Percentiles rank a stretch among this genome's conserved stretches.
Evolutionary conservation across 495 filamentous ascomycete species (phyloP).

Genomic region (Talaromyces trachyspermus): DNA sequence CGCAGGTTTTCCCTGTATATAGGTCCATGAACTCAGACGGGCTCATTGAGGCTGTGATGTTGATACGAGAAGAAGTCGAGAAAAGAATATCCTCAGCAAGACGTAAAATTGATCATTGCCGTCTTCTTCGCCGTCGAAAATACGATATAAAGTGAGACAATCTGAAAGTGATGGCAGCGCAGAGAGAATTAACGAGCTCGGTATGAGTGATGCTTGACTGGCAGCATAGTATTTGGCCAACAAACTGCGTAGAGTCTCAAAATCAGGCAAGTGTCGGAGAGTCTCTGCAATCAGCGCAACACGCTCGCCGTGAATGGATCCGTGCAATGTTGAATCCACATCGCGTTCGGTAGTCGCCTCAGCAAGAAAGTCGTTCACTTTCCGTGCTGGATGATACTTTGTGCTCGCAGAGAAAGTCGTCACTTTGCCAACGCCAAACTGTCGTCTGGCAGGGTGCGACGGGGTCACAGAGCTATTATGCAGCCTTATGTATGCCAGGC

Average conservation of each 20-base stretch:
- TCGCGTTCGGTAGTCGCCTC: background rate
- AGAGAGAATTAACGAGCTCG: background rate
- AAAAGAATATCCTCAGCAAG: background rate
- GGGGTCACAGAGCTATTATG: background rate
- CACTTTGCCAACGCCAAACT: background rate
- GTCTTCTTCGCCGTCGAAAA: background rate
- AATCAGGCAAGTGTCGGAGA: background rate
- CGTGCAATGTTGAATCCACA: background rate
- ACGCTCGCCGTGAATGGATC: background rate
- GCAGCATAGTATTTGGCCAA: background rate
- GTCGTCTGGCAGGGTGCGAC: background rate
- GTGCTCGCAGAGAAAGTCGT: background rate
- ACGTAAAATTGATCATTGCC: background rate
- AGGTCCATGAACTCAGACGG: background rate
- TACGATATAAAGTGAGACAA: background rate
- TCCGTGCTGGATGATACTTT: background rate
- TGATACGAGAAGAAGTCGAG: background rate
- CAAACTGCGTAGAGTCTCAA: background rate
- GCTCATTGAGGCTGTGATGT: background rate
- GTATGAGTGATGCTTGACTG: background rate
- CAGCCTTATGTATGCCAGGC: background rate
- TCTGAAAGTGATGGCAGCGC: background rate
- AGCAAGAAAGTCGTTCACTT: background rate
- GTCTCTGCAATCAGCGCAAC: background rate
- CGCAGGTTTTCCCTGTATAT: background rate